Conservation (phyloP, 139 green algal species). For the Trebouxia sp. region DNA sequence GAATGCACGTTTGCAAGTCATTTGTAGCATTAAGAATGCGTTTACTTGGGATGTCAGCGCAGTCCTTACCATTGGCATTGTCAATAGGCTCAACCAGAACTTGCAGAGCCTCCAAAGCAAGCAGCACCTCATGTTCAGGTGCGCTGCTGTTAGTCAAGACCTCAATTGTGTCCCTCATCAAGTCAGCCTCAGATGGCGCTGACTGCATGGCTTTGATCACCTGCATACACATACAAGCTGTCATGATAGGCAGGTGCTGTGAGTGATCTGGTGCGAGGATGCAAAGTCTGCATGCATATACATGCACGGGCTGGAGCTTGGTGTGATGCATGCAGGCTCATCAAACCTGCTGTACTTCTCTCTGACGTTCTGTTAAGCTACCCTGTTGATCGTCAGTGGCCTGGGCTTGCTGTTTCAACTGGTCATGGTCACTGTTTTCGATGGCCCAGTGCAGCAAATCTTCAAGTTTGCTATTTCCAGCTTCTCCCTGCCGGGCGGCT, state of each 20-base stretch:
- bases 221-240: conserved; percentile 45
- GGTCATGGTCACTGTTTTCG: conserved; percentile 64
- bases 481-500: not conserved
- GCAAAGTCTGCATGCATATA: conserved; percentile 2
- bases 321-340: no score
- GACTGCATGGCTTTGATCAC: conserved; percentile 53
- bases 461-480: not conserved
- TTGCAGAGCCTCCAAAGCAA: conserved; percentile 64
- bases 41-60: not conserved
- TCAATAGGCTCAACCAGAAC: conserved; percentile 81
- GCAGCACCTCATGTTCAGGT: conserved; percentile 18
- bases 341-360: conserved; percentile 29
- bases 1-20: not conserved
- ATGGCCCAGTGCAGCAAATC: conserved; percentile 35
- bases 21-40: not conserved
- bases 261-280: no score
- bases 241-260: conserved; percentile 30
- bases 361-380: not conserved
- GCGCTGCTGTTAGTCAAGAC: not conserved
- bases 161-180: conserved; percentile 47
- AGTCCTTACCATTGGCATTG: conserved; percentile 75
- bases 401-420: conserved; percentile 53
- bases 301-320: no score
- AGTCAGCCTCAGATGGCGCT: conserved; percentile 64
- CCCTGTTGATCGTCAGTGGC: not conserved